A percentile compares a stretch with the other conserved stretches of the same genome.
Evolutionary conservation across 306 rosid species (phyloP).

Genomic region (Inga leiocalycina): DNA sequence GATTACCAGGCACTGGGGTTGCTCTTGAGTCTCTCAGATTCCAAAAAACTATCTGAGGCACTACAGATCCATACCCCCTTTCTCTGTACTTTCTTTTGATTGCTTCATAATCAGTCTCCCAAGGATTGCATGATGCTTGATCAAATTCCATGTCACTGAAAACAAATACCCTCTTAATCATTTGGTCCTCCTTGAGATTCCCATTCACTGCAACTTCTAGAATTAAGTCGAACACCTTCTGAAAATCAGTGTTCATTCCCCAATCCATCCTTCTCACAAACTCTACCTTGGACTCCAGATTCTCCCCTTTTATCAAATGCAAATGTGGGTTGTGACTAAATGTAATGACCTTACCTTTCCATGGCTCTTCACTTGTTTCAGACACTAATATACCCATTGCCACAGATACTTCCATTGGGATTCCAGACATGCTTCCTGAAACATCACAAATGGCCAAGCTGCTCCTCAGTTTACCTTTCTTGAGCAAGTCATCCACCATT

Average conservation of each 20-base stretch:
- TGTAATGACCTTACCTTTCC: conserved; percentile 68
- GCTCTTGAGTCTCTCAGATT: conserved; percentile 61
- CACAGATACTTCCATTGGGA: conserved; percentile 63
- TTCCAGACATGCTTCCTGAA: conserved; percentile 54
- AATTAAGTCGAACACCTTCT: conserved; percentile 64
- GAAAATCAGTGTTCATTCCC: conserved; percentile 60
- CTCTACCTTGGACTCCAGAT: conserved; percentile 40
- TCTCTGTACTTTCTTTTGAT: conserved; percentile 33
- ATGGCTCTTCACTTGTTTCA: conserved; percentile 63
- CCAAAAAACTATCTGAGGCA: conserved; percentile 77
- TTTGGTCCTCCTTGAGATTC: conserved; percentile 51
- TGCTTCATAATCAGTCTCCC: conserved; percentile 77
- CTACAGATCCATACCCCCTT: conserved; percentile 53
- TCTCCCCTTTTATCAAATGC: conserved; percentile 55
- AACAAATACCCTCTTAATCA: conserved; percentile 66
- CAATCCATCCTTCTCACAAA: conserved; percentile 46
- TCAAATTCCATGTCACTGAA: conserved; percentile 87
- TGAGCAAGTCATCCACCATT: conserved; percentile 55
- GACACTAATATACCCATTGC: conserved; percentile 56
- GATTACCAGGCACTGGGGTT: conserved; percentile 50
- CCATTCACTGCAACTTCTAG: conserved; percentile 65
- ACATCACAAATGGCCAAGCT: conserved; percentile 46
- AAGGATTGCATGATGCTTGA: conserved; percentile 39
- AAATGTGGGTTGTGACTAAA: conserved; percentile 53
- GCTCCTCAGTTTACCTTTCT: conserved; percentile 49